Evolutionary conservation across 2,329 filamentous ascomycete genomes (phyloP).

Genomic region (Aspergillus cejpii): DNA sequence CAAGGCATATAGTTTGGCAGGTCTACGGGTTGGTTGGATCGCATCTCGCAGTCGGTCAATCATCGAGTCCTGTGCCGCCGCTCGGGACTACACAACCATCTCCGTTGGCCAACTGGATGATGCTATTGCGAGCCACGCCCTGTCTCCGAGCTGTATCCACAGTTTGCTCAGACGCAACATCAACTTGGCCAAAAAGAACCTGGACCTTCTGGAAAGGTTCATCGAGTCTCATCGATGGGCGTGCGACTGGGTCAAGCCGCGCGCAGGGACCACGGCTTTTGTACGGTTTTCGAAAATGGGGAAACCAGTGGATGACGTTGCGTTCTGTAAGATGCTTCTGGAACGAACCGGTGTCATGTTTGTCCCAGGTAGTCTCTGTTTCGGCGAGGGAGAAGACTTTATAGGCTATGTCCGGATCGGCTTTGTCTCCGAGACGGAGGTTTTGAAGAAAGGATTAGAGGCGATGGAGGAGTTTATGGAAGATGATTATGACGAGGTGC

Average conservation of each 20-base stretch:
- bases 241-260: constrained; percentile 66
- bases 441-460: constrained; percentile 61
- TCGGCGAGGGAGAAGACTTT: constrained; percentile 61
- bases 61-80: constrained; percentile 56
- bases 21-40: constrained; percentile 77
- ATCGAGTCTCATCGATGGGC: constrained; percentile 57
- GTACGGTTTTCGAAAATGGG: constrained; percentile 60
- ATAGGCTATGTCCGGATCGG: constrained; percentile 70
- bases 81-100: constrained; percentile 78
- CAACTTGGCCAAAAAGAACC: constrained; percentile 60
- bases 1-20: constrained; percentile 77
- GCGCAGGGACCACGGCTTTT: constrained; percentile 73
- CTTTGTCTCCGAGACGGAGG: constrained; percentile 63
- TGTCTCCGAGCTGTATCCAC: constrained; percentile 60
- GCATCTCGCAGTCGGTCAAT: constrained; percentile 59
- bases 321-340: constrained; percentile 62
- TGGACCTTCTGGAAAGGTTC: constrained; percentile 60
- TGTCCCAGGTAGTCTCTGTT: constrained; percentile 65
- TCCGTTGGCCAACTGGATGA: constrained; percentile 80
- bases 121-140: constrained; percentile 65
- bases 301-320: constrained; percentile 62
- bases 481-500: constrained; percentile 50
- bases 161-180: constrained; percentile 58
- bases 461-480: constrained; percentile 50
- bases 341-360: constrained; percentile 66